A percentile compares a stretch with the other conserved stretches of the same genome.
Evolutionary conservation across 225 moss, liverwort and hornwort species (phyloP).

Genomic region (Marchantia polymorpha): DNA sequence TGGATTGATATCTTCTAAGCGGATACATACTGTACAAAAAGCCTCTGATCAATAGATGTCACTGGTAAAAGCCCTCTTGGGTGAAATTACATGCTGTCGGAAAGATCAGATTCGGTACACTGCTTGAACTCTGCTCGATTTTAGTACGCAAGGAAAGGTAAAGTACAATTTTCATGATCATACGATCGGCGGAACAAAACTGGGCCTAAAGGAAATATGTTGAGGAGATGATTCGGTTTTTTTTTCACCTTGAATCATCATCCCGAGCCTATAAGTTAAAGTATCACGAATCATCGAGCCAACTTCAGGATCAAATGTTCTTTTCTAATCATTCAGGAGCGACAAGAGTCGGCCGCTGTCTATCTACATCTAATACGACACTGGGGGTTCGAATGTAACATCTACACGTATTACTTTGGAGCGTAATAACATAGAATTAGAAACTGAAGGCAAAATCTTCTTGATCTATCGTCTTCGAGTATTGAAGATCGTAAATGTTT

Average conservation of each 20-base stretch:
- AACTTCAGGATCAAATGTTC: background rate
- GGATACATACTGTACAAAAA: background rate
- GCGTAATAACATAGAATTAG: background rate
- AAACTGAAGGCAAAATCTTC: background rate
- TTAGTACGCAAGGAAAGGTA: background rate
- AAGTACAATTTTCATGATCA: background rate
- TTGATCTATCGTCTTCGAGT: background rate
- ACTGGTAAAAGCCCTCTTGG: too few species aligned
- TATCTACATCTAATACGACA: background rate
- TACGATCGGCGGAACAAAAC: background rate
- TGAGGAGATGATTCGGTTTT: constrained; percentile 1
- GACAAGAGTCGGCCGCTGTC: background rate
- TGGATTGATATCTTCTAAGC: background rate
- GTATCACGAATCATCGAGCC: background rate
- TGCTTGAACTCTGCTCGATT: background rate
- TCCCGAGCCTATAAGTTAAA: background rate
- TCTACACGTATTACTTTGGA: background rate
- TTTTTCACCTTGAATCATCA: background rate
- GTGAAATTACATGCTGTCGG: background rate
- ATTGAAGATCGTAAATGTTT: background rate
- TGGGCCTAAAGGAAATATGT: background rate
- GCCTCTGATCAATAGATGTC: too few species aligned
- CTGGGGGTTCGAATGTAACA: background rate
- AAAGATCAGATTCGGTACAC: background rate
- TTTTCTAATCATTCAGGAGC: background rate